These are phyloP conservation scores for Paspalum vaginatum DNA, from an alignment of 176 grass and related monocot genomes.

Conservation along the genomic window DNA sequence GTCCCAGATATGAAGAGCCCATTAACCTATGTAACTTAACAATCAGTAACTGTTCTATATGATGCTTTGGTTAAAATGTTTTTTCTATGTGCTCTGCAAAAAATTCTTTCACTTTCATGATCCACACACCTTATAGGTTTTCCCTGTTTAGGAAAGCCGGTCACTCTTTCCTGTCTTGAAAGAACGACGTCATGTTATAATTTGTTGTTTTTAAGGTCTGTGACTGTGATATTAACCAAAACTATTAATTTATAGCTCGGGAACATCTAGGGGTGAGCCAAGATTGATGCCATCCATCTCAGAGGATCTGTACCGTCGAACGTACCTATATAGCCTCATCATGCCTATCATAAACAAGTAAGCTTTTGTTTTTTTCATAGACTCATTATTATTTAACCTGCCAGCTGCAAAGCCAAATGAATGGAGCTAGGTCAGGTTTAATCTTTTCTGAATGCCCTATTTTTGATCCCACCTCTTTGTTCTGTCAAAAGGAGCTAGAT, in stretches of 20 bases:
- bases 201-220: slow-evolving; percentile 7
- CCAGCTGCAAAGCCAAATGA: neutral
- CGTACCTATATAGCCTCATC: slow-evolving; percentile 74
- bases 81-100: no score
- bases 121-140: neutral
- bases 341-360: slow-evolving; percentile 90
- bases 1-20: neutral
- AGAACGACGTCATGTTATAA: neutral
- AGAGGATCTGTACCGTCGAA: slow-evolving; percentile 75
- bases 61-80: neutral
- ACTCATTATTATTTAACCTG: neutral
- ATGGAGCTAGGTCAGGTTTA: neutral
- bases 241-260: slow-evolving; percentile 47
- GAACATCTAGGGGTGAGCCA: slow-evolving; percentile 73
- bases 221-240: neutral
- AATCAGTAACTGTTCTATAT: neutral
- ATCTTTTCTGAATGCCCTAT: neutral
- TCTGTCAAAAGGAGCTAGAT: slow-evolving; percentile 2
- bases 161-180: neutral
- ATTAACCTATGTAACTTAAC: neutral
- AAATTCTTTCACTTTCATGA: neutral
- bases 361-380: slow-evolving; percentile 34
- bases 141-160: neutral
- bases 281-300: slow-evolving; percentile 85
- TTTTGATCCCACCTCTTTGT: neutral